Evolutionary conservation across 371 early-diverging fungal species (phyloP), one percentile per base, ranked within the genome.

Genomic region (Basidiobolus meristosporus): DNA sequence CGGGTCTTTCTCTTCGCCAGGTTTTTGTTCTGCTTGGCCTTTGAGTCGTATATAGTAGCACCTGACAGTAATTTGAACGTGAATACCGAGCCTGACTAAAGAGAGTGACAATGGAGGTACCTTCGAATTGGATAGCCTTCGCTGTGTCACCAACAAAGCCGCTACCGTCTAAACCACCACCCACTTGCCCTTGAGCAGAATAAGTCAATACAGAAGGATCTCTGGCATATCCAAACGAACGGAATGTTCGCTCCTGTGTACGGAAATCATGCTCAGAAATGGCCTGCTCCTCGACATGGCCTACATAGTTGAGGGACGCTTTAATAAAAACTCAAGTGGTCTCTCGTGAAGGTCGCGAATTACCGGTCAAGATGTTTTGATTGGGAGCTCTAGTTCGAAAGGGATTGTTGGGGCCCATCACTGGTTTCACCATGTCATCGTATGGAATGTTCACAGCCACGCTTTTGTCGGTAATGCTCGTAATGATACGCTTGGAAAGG

Each of bases 151-250:
- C 89, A 1, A 88, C 75, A 44, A 61, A 74, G 14, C 75, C 73
- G 9, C 66, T 61, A 0, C 76, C 75, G 33, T 67, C 51, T 12
- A 63, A 45, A 26, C 70, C 75, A 16, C 59, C 46, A 19, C 72
- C 72, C 14, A 57, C 57, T 31, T 60, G 59, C 14, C 75, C 75
- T 12, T 56, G 56, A 3, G 61, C 38, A 15, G 58, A 60, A 18
- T 59, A 43, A 1, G 51, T 47, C 31, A 56, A 42, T 20, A 69
- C 36, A 7, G 75, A 68, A 17, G 91, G 91, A 62, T 91, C 79
- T 35, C 76, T 64, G 19, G 91, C 84, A 54, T 78, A 91, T 26
- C 87, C 87, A 51, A 70, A 77, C 12, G 77, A 68, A 38, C 72
- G 59, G 50, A 75, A 90, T 0, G 86, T 86, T 35, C 84, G 65